These are phyloP conservation scores for Leucosporidium scottii DNA, from an alignment of 768 basidiomycete species.

Conservation along the genomic window DNA sequence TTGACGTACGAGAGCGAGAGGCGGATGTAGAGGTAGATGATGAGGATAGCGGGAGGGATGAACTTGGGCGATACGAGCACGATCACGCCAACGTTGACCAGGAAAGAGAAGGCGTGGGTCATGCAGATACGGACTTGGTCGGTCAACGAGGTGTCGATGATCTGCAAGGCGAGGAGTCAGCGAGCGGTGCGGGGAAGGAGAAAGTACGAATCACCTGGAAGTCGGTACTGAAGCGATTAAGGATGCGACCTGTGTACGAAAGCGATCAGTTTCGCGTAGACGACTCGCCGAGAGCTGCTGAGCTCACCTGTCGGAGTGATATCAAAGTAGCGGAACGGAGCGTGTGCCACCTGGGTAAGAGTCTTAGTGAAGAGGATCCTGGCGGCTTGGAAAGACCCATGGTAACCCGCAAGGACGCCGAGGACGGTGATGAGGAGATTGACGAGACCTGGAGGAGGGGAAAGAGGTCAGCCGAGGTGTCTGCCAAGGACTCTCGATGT, in stretches of 20 bases:
- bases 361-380: slow-evolving; percentile 51
- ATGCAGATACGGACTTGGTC: slow-evolving; percentile 21
- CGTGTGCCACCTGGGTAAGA: slow-evolving; percentile 53
- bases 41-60: slow-evolving; percentile 58
- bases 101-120: slow-evolving; percentile 42
- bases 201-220: slow-evolving; percentile 34
- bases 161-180: not conserved
- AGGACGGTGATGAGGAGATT: slow-evolving; percentile 23
- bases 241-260: slow-evolving; percentile 43
- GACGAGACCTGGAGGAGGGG: not conserved
- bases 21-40: slow-evolving; percentile 60
- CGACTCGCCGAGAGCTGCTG: too few species aligned
- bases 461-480: slow-evolving; percentile 42
- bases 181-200: too few species aligned
- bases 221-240: slow-evolving; percentile 41
- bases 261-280: slow-evolving; percentile 51
- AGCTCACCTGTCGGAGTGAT: slow-evolving; percentile 61
- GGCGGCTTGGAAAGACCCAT: slow-evolving; percentile 61
- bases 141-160: slow-evolving; percentile 16
- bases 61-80: slow-evolving; percentile 59
- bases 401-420: slow-evolving; percentile 59
- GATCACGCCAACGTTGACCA: slow-evolving; percentile 61
- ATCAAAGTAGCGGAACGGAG: slow-evolving; percentile 66
- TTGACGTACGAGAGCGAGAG: slow-evolving; percentile 57
- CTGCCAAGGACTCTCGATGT: slow-evolving; percentile 41